Percentiles rank a stretch among this genome's conserved stretches.
Evolutionary conservation across 1,284 basidiomycete species (phyloP).

Genomic region (Gastroboletus turbinatus): DNA sequence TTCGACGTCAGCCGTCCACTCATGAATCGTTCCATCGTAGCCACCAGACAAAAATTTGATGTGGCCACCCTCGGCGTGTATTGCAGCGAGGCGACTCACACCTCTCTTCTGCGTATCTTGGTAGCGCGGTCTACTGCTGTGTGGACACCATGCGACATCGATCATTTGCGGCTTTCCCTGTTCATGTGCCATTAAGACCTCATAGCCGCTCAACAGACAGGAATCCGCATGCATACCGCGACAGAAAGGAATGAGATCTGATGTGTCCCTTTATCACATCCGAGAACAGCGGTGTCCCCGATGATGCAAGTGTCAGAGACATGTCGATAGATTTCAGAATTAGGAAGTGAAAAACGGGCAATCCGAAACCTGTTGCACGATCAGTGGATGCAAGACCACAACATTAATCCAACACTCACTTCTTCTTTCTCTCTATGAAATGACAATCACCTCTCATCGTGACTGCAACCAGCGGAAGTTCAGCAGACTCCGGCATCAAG

Average conservation of each 20-base stretch:
- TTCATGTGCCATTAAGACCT: conserved; percentile 17
- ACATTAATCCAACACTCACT: conserved; percentile 23
- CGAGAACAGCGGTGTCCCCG: conserved; percentile 43
- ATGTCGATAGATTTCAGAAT: conserved; percentile 36
- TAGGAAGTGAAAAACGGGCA: conserved; percentile 44
- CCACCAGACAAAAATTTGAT: conserved; percentile 46
- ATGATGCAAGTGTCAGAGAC: conserved; percentile 46
- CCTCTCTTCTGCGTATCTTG: conserved; percentile 33
- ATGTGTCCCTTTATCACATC: conserved; percentile 39
- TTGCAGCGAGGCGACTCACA: conserved; percentile 39
- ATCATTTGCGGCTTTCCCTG: conserved; percentile 33
- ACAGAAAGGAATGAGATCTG: conserved; percentile 44
- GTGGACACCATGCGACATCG: conserved; percentile 28
- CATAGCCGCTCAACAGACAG: conserved; percentile 20
- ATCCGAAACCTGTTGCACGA: conserved; percentile 36
- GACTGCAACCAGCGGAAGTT: conserved; percentile 44
- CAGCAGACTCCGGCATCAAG: conserved; percentile 36
- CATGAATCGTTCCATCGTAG: conserved; percentile 41
- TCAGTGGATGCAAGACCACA: conserved; percentile 12
- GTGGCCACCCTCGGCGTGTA: conserved; percentile 31
- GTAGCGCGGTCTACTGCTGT: conserved; percentile 31
- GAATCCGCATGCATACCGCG: conserved; percentile 31
- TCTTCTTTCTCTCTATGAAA: conserved; percentile 42
- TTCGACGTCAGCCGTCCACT: conserved; percentile 37
- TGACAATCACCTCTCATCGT: conserved; percentile 53